Conservation (phyloP, 371 early-diverging fungal species). For the Globomyces sp. region DNA sequence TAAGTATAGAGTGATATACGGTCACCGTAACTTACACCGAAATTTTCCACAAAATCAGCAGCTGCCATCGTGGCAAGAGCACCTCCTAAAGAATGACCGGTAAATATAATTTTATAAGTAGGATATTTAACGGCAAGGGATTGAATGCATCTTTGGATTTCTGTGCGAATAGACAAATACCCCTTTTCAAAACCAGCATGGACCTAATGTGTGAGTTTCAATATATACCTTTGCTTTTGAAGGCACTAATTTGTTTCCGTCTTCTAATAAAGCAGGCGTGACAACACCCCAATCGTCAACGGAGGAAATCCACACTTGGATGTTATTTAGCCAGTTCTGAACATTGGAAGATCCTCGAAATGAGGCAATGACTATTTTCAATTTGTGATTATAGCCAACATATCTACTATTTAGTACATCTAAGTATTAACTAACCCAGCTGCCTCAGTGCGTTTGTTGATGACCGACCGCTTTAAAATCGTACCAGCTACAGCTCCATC, state of each 20-base stretch:
- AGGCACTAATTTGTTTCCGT: too few species aligned
- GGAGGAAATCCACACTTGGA: neutral
- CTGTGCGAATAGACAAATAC: constrained; percentile 20
- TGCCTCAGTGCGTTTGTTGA: neutral
- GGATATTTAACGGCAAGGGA: constrained; percentile 26
- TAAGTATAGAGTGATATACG: constrained; percentile 13
- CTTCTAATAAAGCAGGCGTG: neutral
- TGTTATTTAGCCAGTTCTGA: constrained; percentile 3
- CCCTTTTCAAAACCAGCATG: constrained; percentile 35
- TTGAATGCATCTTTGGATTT: constrained; percentile 17
- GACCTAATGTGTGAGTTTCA: constrained; percentile 1
- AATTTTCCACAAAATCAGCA: neutral
- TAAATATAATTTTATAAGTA: constrained; percentile 23
- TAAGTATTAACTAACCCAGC: neutral
- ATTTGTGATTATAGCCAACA: constrained; percentile 29
- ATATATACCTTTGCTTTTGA: too few species aligned
- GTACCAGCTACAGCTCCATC: constrained; percentile 5
- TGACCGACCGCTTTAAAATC: neutral
- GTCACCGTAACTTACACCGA: neutral
- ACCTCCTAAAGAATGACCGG: constrained; percentile 44
- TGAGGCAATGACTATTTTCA: constrained; percentile 29
- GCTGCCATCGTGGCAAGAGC: constrained; percentile 8
- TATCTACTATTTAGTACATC: neutral
- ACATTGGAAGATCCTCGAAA: constrained; percentile 31
- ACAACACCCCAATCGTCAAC: neutral